Base-by-base conservation (phyloP, 2,329 filamentous ascomycete genomes). In the Gnomoniopsis smithogilvyi region DNA sequence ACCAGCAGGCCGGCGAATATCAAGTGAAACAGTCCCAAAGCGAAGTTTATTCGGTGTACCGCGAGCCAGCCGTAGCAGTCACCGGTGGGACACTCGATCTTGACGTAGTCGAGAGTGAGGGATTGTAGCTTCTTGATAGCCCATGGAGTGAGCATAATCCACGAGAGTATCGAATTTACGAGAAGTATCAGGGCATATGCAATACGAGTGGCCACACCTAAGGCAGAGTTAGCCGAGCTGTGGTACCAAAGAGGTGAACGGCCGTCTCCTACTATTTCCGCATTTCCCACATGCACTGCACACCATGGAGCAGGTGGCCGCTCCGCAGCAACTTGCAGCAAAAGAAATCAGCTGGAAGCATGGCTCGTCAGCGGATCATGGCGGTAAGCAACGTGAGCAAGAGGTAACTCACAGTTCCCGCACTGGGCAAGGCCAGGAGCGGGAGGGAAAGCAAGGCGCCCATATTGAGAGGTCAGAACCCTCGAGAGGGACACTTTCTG, bases 91-190 rank as follows among this genome's bases (percentile, higher is more conserved):
- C 95, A 99, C 69, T 89, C 89, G 70, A 99, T 96, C 69, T 92
- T 92, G 78, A 99, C 93, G 71, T 97, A 98, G 76, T 98, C 92
- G 65, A 99, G 83, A 14, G 92, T 95, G 56, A 98, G 80, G 64
- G 96, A 86, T 75, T 98, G 88, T 6, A 99, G 82, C 73, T 98
- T 98, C 69, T 96, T 91, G 71, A 99, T 91, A 36, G 95, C 95
- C 95, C 95, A 99, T 55, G 92, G 91, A 22, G 95, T 99, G 77
- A 99, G 92, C 92, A 98, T 96, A 67, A 99, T 91, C 95, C 95
- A 99, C 38, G 95, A 94, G 54, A 98, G 74, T 64, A 98, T 96
- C 60, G 94, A 97, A 82, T 99, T 99, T 75, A 98, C 78, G 65
- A 99, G 87, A 57, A 99, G 61, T 63, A 99, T 89, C 69, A 98